Evolutionary conservation across 768 basidiomycete genomes (phyloP), one percentile per base, ranked within the genome.

Genomic region (Lactarius quietus): DNA sequence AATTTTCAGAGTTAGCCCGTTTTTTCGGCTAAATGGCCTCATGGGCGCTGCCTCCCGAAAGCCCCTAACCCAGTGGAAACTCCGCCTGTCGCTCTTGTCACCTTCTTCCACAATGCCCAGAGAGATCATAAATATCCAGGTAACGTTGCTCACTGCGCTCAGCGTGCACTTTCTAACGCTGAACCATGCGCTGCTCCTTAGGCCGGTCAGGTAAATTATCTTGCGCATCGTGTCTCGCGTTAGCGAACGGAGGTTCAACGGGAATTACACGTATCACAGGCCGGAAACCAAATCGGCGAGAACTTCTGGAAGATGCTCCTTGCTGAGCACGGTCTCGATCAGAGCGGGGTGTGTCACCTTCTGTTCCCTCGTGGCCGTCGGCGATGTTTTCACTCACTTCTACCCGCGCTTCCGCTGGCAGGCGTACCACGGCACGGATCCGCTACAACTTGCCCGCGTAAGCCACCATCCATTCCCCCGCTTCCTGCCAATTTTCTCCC

Each of bases 291-390:
- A 76, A 84, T 92, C 52, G 93, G 93, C 59, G 90, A 92, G 71
- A 82, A 83, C 53, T 98, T 96, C 76, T 97, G 95, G 95, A 81
- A 88, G 65, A 87, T 89, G 83, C 84, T 96, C 63, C 81, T 97
- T 28, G 84, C 86, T 18, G 92, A 95, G 77, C 93, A 95, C 74
- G 93, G 93, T 0, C 80, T 95, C 57, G 86, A 89, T 72, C 76
- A 84, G 26, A 77, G 81, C 15, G 90, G 92, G 73, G 90, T 93
- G 71, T 59, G 82, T 76, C 33, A 20, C 5, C 45, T n/a, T 23
- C 53, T 52, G 14, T 41, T n/a, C 31, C 39, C 5, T 56, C 18
- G 4, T 23, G n/a, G n/a, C n/a, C n/a, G n/a, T n/a, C n/a, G n/a
- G n/a, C 61, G 41, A 45, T n/a, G 28, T 31, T 31, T 20, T 20